phyloP scores from a whole-genome alignment of 768 basidiomycete genomes.

The Kwoniella sp. region DNA sequence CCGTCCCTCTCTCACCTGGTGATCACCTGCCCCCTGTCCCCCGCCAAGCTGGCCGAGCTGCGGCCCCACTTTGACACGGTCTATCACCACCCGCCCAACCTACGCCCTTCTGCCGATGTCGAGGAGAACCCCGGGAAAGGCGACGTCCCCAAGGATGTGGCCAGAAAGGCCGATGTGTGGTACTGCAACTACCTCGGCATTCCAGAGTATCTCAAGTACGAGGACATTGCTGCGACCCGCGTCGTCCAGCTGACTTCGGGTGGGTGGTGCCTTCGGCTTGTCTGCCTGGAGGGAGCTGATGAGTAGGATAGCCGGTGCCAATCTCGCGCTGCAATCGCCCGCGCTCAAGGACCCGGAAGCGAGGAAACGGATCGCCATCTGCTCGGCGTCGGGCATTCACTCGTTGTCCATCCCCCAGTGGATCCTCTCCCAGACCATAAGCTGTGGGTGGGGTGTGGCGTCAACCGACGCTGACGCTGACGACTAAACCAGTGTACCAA shows the following conservation, averaged over 20 bases:
- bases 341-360: constrained; percentile 22
- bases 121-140: no score
- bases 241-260: constrained; percentile 35
- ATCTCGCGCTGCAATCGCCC: constrained; percentile 19
- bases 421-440: constrained; percentile 36
- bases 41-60: constrained; percentile 11
- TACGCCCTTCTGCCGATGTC: no score
- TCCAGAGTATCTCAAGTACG: constrained; percentile 20
- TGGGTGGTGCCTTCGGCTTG: constrained; percentile 12
- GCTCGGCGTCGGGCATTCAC: constrained; percentile 44
- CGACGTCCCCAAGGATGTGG: constrained; percentile 12
- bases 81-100: constrained; percentile 25
- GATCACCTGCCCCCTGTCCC: constrained; percentile 16
- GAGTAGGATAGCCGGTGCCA: constrained; percentile 41
- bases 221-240: constrained; percentile 26
- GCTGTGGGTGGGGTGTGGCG: constrained; percentile 13
- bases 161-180: constrained; percentile 31
- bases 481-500: constrained; percentile 3
- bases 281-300: no score
- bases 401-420: constrained; percentile 42
- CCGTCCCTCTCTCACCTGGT: constrained; percentile 9
- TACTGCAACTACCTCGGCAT: constrained; percentile 24
- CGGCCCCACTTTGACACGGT: constrained; percentile 33
- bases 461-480: not conserved
- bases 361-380: constrained; percentile 26